Percentiles rank a stretch among this genome's conserved stretches.
Conservation (phyloP, 106 monocot genomes). For the Chionographis japonica region DNA sequence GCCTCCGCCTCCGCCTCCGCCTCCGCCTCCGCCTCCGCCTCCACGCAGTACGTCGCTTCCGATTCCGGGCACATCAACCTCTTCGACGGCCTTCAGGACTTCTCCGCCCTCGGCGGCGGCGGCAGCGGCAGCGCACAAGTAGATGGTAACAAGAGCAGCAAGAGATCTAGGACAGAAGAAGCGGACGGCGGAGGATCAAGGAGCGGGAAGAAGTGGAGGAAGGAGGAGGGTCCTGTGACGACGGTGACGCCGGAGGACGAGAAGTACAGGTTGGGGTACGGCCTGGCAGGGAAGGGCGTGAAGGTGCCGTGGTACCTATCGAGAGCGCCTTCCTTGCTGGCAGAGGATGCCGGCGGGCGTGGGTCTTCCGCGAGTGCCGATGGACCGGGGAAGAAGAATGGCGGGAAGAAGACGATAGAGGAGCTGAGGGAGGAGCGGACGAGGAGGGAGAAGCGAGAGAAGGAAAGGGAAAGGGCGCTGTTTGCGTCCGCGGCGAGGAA, state of each 20-base stretch:
- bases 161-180: constrained; percentile 14
- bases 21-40: background rate
- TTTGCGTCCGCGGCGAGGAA: constrained; percentile 9
- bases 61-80: constrained; percentile 75
- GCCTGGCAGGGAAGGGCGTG: constrained; percentile 86
- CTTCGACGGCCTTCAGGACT: constrained; percentile 49
- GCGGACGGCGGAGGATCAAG: constrained; percentile 12
- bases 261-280: constrained; percentile 85
- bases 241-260: constrained; percentile 71
- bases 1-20: background rate
- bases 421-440: constrained; percentile 51
- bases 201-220: constrained; percentile 16
- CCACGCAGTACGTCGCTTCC: background rate
- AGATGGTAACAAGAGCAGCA: constrained; percentile 4
- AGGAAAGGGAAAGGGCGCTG: constrained; percentile 10
- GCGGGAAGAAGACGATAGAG: constrained; percentile 43
- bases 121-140: background rate
- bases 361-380: background rate
- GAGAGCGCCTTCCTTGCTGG: background rate
- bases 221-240: constrained; percentile 29
- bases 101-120: constrained; percentile 30
- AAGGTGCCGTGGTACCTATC: constrained; percentile 80
- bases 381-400: constrained; percentile 21
- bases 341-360: constrained; percentile 3
- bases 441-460: constrained; percentile 46